phyloP scores from a whole-genome alignment of 768 basidiomycete genomes.

The Xerocomellus chrysenteron region DNA sequence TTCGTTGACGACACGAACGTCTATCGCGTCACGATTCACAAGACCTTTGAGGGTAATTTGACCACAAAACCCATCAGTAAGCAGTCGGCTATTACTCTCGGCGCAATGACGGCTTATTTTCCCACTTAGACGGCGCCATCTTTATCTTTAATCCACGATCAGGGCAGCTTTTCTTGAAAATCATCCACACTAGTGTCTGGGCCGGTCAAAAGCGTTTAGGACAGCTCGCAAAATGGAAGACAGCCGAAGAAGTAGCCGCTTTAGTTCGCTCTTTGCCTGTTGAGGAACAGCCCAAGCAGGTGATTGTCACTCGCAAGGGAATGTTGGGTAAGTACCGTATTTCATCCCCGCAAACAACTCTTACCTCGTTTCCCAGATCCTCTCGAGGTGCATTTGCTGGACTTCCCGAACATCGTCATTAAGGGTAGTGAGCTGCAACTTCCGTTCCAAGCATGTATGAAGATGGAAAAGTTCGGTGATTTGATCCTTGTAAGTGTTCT shows the following conservation, averaged over 20 bases:
- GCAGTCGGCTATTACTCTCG: slow-evolving; percentile 18
- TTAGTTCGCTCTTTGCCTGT: slow-evolving; percentile 97
- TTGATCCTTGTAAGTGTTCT: slow-evolving; percentile 67
- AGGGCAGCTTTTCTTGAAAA: slow-evolving; percentile 96
- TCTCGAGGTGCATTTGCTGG: slow-evolving; percentile 96
- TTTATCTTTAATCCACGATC: slow-evolving; percentile 99
- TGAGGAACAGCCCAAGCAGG: slow-evolving; percentile 99
- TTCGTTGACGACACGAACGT: slow-evolving; percentile 99
- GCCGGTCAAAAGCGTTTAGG: slow-evolving; percentile 99
- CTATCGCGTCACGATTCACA: slow-evolving; percentile 99
- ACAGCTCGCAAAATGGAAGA: slow-evolving; percentile 99
- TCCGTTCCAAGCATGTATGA: slow-evolving; percentile 99
- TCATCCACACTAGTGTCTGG: slow-evolving; percentile 99
- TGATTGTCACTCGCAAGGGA: slow-evolving; percentile 99
- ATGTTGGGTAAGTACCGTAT: slow-evolving; percentile 73
- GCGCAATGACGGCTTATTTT: neutral
- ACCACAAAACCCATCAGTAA: slow-evolving; percentile 97
- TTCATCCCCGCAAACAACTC: neutral
- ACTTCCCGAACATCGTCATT: slow-evolving; percentile 99
- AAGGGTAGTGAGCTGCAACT: slow-evolving; percentile 97
- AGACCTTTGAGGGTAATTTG: slow-evolving; percentile 99
- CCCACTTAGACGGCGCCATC: slow-evolving; percentile 75
- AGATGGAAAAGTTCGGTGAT: slow-evolving; percentile 99
- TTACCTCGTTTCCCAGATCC: slow-evolving; percentile 53
- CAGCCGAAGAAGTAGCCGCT: slow-evolving; percentile 99